Base-by-base conservation (phyloP, 352 stramenopile genomes). In the Detonula confervacea region DNA sequence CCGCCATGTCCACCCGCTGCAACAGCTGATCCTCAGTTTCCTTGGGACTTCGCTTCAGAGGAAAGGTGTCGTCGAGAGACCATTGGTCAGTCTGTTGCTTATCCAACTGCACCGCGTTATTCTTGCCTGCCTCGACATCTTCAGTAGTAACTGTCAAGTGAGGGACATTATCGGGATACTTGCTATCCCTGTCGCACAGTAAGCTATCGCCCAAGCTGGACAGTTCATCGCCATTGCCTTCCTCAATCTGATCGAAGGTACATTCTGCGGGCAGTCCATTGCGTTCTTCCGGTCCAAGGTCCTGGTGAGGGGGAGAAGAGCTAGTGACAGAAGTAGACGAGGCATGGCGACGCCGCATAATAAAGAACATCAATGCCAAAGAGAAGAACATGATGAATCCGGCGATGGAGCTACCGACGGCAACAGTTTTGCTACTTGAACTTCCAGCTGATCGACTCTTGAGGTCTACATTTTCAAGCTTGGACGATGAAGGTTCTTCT, bases 101-200 rank as follows among this genome's bases (percentile, higher is more conserved):
- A 65, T 65, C 56, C 11, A 46, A 51, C 25, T 39, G 30, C 3
- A 37, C 35, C 1, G 18, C 18, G 24, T 25, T 14, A 67, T 24
- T 22, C 60, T 69, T 29, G 22, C 24, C 42, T 22, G 27, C 20
- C 24, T 54, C 16, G 30, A 37, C 8, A 18, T 18, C 51, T 22
- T 35, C 29, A 7, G 3, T 12, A 1, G 57, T 18, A 51, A 18
- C 44, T 49, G 60, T 42, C 22, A 69, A 33, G 42, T 70, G 61
- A 29, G 61, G 39, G n/a, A 56, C 42, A 16, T 70, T 70, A 18
- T 59, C 27, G 35, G 25, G 61, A 22, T 60, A 56, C 18, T 49
- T 57, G 25, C 37, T 9, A 18, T 49, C 61, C 7, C 22, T 18
- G 59, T 37, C 30, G 8, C 30, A 37, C 30, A 59, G 24, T 20